Conservation (phyloP, 2,329 filamentous ascomycete species). For the Emericellopsis cladophorae region DNA sequence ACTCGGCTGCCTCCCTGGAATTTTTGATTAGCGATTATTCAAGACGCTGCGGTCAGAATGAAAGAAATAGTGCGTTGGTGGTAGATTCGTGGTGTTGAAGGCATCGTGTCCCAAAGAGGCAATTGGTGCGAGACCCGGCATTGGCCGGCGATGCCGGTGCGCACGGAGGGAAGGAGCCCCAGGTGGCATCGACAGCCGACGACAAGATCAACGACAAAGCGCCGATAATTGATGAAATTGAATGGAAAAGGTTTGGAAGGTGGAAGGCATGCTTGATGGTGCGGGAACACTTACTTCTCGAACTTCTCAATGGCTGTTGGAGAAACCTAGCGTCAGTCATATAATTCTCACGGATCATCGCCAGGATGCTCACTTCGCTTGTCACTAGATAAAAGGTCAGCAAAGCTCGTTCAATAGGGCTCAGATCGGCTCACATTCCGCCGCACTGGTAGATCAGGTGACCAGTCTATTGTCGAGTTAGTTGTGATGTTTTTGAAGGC, state of each 20-base stretch:
- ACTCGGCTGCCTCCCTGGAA: conserved; percentile 83
- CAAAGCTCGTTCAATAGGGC: too few relatives aligned
- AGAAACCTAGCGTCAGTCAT: too few relatives aligned
- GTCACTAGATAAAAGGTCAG: conserved; percentile 36
- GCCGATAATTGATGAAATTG: too few relatives aligned
- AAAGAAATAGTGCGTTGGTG: too few relatives aligned
- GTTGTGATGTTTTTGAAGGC: not conserved
- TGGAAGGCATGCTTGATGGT: not conserved
- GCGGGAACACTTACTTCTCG: conserved; percentile 68
- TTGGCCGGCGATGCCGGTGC: not conserved
- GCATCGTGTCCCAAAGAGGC: not conserved
- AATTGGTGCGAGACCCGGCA: too few relatives aligned
- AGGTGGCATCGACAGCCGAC: too few relatives aligned
- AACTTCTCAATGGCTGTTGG: conserved; percentile 87
- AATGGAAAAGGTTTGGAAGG: not conserved
- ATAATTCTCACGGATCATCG: too few relatives aligned
- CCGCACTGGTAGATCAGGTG: conserved; percentile 99
- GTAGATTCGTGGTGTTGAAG: not conserved
- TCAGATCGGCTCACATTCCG: too few relatives aligned
- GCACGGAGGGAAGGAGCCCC: too few relatives aligned
- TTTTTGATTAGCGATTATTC: conserved; percentile 7
- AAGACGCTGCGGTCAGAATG: too few relatives aligned
- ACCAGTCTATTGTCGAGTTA: conserved; percentile 36
- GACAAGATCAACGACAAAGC: not conserved
- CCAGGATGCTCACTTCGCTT: conserved; percentile 53